Base-by-base conservation (phyloP, 495 filamentous ascomycete species). In the Penicillium canescens region DNA sequence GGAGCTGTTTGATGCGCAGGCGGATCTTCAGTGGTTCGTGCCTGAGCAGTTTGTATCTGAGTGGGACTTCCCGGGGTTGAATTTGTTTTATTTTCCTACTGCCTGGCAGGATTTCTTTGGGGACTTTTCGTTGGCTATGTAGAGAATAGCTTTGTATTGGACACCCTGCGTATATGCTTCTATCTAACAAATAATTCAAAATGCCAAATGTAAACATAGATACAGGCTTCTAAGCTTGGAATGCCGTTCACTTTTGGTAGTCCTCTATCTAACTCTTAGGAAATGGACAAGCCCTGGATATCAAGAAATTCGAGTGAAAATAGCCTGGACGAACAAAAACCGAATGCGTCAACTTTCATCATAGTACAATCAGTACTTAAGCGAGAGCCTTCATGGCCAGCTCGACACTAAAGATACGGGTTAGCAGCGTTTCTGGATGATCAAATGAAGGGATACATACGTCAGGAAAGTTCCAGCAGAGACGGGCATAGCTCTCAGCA, bases 401-500 rank as follows among this genome's bases (percentile, higher is more conserved):
- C 50, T 77, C 74, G 51, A 76, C 76, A 59, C 75, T 78, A 54
- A 5, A 54, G 43, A 35, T 26, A 34, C 28, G 36, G 28, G 48
- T 62, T 34, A 61, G 60, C 44, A 62, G 34, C 11, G 16, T 16
- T 43, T 34, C 14, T 24, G 21, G 37, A 14, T 39, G 5, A 12
- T 34, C 10, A 35, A 23, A 1, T 3, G 18, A 33, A 36, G 21
- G 33, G 43, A 51, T 55, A 76, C 75, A 42, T 75, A 78, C 68
- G 93, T 90, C 55, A 90, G 90, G 79, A 98, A 98, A 38, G 94
- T 98, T 42, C 93, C 93, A 18, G 94, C 94, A 62, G 89, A 93
- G 26, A 98, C 95, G 21, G 94, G 94, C 95, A 98, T 95, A 42
- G 94, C 95, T 67, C 94, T 90, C 70, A 96, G 71, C 66, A 97